Evolutionary conservation across 75 land plant genomes (phyloP), one percentile per base, ranked within the genome.

Genomic region (Cryptomeria japonica): DNA sequence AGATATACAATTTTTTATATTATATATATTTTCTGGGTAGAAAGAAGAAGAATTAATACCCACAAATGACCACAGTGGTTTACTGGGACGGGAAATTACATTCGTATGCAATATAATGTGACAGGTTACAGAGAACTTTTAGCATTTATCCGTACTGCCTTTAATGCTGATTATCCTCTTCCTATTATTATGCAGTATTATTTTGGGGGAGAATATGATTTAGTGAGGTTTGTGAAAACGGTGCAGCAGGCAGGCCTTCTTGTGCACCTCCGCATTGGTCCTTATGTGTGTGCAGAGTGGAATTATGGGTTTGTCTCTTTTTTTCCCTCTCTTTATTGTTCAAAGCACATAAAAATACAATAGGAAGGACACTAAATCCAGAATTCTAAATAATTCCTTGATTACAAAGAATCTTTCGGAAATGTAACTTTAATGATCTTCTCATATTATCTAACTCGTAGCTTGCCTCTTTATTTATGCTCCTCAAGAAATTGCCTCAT

Each of bases 231-330:
- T 79, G 85, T 95, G 86, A 92, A 91, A 83, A 58, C 84, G 53
- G 93, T 93, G 14, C 94, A 94, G 19, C 89, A 92, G 84, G 96
- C 95, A 41, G 95, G 93, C 49, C 90, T 95, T 49, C 87, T 51
- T 88, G 92, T 90, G 36, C 92, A 93, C 70, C 91, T 95, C 34
- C 95, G 96, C 2, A 95, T 95, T 75, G 96, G 96, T 36, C 96
- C 96, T 55, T 95, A 95, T 86, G 95, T 80, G 25, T 94, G 95
- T 87, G 96, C 96, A n/a, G 96, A 95, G 84, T 95, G 96, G 96
- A 95, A 95, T 86, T 93, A 89, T 78, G 96, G 96, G 96, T 95
- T 87, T 34, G 88, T 55, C 55, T 75, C 61, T 38, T n/a, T 32
- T 44, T 46, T 19, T 39, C 4, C 5, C 2, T 25, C 36, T 83